Evolutionary conservation across 139 green algal species (phyloP).

Genomic region (Gonium pectorale): DNA sequence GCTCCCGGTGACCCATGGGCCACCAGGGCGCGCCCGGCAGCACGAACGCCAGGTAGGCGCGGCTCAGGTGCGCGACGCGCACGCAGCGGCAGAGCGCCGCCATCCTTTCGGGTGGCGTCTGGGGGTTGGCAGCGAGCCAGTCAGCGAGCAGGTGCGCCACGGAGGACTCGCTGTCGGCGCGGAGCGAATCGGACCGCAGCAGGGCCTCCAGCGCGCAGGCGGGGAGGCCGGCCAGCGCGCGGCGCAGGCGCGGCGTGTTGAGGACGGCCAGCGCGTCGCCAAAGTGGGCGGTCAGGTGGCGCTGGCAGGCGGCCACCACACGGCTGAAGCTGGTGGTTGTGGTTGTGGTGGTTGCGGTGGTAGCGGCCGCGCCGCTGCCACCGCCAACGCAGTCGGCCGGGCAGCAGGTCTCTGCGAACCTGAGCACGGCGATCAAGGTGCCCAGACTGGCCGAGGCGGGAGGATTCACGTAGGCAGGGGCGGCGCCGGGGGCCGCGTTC

Average conservation of each 20-base stretch:
- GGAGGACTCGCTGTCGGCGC: conserved; percentile 9
- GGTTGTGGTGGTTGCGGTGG: too few species aligned
- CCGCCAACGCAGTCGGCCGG: too few species aligned
- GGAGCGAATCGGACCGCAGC: neutral
- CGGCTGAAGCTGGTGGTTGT: neutral
- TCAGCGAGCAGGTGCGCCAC: conserved; percentile 1
- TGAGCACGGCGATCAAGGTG: neutral
- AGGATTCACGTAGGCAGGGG: neutral
- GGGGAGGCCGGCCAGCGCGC: neutral
- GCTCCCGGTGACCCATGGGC: conserved; percentile 3
- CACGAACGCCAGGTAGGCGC: neutral
- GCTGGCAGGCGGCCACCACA: neutral
- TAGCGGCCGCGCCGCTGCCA: too few species aligned
- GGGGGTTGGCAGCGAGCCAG: conserved; percentile 1
- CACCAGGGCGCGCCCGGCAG: neutral
- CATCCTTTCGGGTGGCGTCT: neutral
- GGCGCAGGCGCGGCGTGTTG: neutral
- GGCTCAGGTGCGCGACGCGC: neutral
- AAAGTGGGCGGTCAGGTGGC: neutral
- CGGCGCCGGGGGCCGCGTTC: neutral
- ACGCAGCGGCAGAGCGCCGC: neutral
- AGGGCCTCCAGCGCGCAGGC: neutral
- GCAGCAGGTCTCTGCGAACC: neutral
- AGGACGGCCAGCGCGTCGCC: neutral
- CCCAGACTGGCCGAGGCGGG: neutral